Conservation (phyloP, 1,139 yeast genomes). For the Blastobotrys proliferans region DNA sequence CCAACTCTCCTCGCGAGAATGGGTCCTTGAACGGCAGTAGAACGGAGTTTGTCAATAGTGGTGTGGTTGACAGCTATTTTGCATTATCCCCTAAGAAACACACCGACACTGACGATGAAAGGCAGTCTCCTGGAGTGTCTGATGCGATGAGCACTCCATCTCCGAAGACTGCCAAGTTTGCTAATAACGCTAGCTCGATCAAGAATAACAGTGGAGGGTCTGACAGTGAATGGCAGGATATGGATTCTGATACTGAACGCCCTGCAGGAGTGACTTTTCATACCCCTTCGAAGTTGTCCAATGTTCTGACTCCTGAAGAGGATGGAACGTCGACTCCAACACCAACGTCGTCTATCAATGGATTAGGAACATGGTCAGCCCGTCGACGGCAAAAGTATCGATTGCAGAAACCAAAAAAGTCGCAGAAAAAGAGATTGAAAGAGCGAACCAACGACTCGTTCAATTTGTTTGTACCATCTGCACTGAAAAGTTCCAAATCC, state of each 20-base stretch:
- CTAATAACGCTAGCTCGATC: not conserved
- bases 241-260: slow-evolving; percentile 14
- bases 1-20: not conserved
- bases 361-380: too few species aligned
- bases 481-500: slow-evolving; percentile 1
- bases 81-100: not conserved
- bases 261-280: slow-evolving; percentile 11
- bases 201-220: slow-evolving; percentile 6
- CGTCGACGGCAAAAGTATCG: slow-evolving; percentile 6
- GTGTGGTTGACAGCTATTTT: slow-evolving; percentile 5
- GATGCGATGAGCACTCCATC: slow-evolving; percentile 4
- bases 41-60: too few species aligned
- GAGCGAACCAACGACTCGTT: slow-evolving; percentile 11
- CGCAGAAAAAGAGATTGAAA: not conserved
- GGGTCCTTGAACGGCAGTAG: not conserved
- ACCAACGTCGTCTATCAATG: too few species aligned
- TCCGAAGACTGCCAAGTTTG: slow-evolving; percentile 8
- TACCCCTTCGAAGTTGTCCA: slow-evolving; percentile 11
- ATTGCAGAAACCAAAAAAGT: slow-evolving; percentile 6
- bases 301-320: slow-evolving; percentile 4
- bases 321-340: not conserved
- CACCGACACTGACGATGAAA: too few species aligned
- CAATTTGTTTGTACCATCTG: slow-evolving; percentile 9
- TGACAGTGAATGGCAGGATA: slow-evolving; percentile 18
- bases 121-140: too few species aligned